These are phyloP conservation scores for Moesziomyces parantarcticus DNA, from an alignment of 1,284 basidiomycete species.

Conservation along the genomic window DNA sequence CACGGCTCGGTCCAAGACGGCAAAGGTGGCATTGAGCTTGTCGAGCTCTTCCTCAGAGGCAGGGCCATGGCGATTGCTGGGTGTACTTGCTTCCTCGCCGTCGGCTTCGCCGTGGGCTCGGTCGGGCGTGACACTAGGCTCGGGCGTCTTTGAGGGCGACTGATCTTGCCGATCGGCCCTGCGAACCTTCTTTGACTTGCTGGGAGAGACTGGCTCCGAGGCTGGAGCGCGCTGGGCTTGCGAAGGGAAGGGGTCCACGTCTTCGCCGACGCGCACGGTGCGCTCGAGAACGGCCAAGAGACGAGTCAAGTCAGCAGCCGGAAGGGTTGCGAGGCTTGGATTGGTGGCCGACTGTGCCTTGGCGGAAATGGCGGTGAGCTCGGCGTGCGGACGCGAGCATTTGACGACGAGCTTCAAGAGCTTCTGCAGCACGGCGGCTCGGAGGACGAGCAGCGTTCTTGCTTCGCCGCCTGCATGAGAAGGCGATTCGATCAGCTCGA, in stretches of 20 bases:
- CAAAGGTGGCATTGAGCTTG: slow-evolving; percentile 41
- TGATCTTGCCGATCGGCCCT: slow-evolving; percentile 12
- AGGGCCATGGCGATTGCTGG: slow-evolving; percentile 71
- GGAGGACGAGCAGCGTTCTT: slow-evolving; percentile 30
- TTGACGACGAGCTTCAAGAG: slow-evolving; percentile 42
- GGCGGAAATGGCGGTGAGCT: slow-evolving; percentile 17
- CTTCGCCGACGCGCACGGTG: slow-evolving; percentile 38
- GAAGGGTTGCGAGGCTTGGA: slow-evolving; percentile 23
- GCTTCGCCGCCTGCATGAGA: slow-evolving; percentile 17
- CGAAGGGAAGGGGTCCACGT: slow-evolving; percentile 45
- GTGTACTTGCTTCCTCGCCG: neutral
- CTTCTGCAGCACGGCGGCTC: slow-evolving; percentile 37
- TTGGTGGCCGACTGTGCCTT: slow-evolving; percentile 17
- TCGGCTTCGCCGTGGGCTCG: neutral
- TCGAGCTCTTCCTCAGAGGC: slow-evolving; percentile 72
- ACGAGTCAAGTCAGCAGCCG: slow-evolving; percentile 31
- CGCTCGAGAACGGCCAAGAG: slow-evolving; percentile 50
- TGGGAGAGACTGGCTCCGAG: slow-evolving; percentile 24
- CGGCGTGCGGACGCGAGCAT: slow-evolving; percentile 30
- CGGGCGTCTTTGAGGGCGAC: slow-evolving; percentile 33
- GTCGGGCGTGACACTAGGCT: slow-evolving; percentile 14
- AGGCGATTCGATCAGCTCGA: slow-evolving; percentile 40
- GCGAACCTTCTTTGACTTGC: slow-evolving; percentile 29
- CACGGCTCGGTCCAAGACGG: slow-evolving; percentile 68
- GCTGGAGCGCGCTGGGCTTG: slow-evolving; percentile 11